These are phyloP conservation scores for Drechslerella dactyloides DNA, from an alignment of 2,329 filamentous ascomycete species.

Conservation along the genomic window DNA sequence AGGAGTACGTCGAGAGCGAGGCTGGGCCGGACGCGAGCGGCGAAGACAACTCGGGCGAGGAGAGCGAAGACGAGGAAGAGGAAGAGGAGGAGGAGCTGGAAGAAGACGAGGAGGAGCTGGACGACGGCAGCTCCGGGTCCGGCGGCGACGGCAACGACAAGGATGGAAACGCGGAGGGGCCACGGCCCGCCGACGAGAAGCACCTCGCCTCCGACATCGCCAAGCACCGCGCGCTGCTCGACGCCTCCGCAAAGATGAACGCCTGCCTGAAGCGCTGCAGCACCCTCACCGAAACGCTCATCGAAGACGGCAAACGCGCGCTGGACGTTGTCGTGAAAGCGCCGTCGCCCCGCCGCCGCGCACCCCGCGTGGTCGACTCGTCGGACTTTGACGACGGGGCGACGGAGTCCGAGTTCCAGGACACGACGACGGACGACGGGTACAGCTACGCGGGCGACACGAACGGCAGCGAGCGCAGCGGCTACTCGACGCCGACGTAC, in stretches of 20 bases:
- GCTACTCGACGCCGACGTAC: slow-evolving; percentile 39
- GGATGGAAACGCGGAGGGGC: slow-evolving; percentile 65
- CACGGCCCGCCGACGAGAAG: slow-evolving; percentile 70
- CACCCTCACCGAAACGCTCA: slow-evolving; percentile 86
- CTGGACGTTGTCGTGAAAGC: slow-evolving; percentile 59
- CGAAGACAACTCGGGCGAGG: slow-evolving; percentile 56
- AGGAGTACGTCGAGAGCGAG: slow-evolving; percentile 50
- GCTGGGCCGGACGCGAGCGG: slow-evolving; percentile 58
- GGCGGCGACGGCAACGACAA: slow-evolving; percentile 58
- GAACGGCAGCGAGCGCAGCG: slow-evolving; percentile 34
- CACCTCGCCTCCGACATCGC: slow-evolving; percentile 82
- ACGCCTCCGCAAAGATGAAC: slow-evolving; percentile 94
- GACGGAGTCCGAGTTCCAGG: slow-evolving; percentile 34
- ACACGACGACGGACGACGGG: slow-evolving; percentile 33
- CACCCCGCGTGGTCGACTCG: slow-evolving; percentile 37
- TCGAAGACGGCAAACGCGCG: slow-evolving; percentile 85
- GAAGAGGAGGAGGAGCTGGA: slow-evolving; percentile 61
- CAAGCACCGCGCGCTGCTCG: slow-evolving; percentile 84
- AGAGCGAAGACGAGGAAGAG: slow-evolving; percentile 59
- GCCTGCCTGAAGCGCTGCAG: slow-evolving; percentile 89
- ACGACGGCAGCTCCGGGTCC: slow-evolving; percentile 63
- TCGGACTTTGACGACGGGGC: slow-evolving; percentile 37
- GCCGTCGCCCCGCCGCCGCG: slow-evolving; percentile 8
- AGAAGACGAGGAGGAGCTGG: slow-evolving; percentile 25
- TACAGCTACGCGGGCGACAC: neutral